A percentile compares a stretch with the other conserved stretches of the same genome.
These are phyloP conservation scores for Fusarium solani-melongenae DNA, from an alignment of 2,329 filamentous ascomycete genomes.

Conservation along the genomic window DNA sequence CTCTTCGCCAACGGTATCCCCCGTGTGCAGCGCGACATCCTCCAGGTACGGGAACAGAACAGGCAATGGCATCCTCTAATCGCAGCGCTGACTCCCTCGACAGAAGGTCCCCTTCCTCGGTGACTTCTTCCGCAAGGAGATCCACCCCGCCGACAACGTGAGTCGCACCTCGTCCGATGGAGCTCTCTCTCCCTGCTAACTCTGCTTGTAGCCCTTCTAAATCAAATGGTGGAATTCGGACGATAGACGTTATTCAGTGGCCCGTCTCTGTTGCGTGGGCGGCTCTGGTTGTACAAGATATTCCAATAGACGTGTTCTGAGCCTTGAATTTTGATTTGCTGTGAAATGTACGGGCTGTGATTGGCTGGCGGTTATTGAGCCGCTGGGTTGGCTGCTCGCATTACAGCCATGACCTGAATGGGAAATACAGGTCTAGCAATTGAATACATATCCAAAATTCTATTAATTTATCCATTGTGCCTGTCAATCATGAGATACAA, in stretches of 20 bases:
- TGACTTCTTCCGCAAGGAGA: conserved; percentile 62
- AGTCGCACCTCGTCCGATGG: conserved; percentile 46
- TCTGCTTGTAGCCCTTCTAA: conserved; percentile 53
- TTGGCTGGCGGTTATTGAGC: conserved; percentile 22
- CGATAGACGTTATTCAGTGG: conserved; percentile 45
- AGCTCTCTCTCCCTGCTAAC: conserved; percentile 35
- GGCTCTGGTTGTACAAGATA: conserved; percentile 53
- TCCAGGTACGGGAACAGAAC: conserved; percentile 58
- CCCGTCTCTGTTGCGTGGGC: conserved; percentile 34
- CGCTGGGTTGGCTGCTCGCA: background rate
- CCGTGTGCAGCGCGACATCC: conserved; percentile 68
- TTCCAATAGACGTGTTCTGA: conserved; percentile 49
- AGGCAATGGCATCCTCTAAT: background rate
- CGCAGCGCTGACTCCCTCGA: conserved; percentile 36
- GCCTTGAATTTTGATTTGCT: conserved; percentile 32
- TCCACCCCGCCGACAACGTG: conserved; percentile 72
- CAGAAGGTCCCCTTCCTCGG: conserved; percentile 68
- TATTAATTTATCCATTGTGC: background rate
- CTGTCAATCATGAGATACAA: background rate
- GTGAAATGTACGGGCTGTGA: conserved; percentile 42
- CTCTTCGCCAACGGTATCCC: conserved; percentile 73
- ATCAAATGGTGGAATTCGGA: conserved; percentile 39
- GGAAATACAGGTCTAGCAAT: too few species aligned
- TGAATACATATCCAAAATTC: background rate
- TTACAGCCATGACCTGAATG: background rate